Base-by-base conservation (phyloP, 2,329 filamentous ascomycete genomes). In the Blastomyces parvus region DNA sequence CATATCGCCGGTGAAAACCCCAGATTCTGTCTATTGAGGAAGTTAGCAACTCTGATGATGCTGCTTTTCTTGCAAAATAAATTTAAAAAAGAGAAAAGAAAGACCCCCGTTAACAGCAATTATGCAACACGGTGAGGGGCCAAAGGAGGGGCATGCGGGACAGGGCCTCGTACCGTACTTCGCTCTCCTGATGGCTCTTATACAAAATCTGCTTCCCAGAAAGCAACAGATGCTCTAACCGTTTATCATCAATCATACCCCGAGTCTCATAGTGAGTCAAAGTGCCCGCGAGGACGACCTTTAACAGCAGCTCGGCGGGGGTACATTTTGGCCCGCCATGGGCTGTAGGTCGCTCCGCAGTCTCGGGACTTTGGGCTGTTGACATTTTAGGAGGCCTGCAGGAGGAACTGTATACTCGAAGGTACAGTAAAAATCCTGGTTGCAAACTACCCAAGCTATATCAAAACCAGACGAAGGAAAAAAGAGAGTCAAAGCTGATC, bases 171-270 rank as follows among this genome's bases (percentile, higher is more conserved):
- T 74, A 81, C 77, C 82, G 79, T 64, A 84, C 78, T 68, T 84
- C 80, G 52, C 80, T 78, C 66, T 82, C 81, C 66, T 82, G 80
- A 59, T 84, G 80, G 30, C 82, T 84, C 64, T 82, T 82, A 67
- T 84, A 82, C 25, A 86, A 73, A 58, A 83, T 85, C 67, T 83
- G 82, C 71, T 86, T 86, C 64, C 82, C 82, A 40, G 83, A 80
- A 60, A 83, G 81, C 60, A 87, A 76, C 75, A 84, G 80, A 67
- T 80, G 76, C 64, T 84, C 82, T 70, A 86, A 74, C 25, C 81
- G 82, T 64, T 81, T 80, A 64, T 84, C 82, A 66, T 83, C 81
- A 69, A 87, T 81, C 73, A 86, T 84, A 33, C 80, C 82, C 7
- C 82, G 79, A 61, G 80, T 81, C 70, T 83, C 82, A 76, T 86